phyloP scores from a whole-genome alignment of 805 yeast genomes.

The Candida corydali region DNA sequence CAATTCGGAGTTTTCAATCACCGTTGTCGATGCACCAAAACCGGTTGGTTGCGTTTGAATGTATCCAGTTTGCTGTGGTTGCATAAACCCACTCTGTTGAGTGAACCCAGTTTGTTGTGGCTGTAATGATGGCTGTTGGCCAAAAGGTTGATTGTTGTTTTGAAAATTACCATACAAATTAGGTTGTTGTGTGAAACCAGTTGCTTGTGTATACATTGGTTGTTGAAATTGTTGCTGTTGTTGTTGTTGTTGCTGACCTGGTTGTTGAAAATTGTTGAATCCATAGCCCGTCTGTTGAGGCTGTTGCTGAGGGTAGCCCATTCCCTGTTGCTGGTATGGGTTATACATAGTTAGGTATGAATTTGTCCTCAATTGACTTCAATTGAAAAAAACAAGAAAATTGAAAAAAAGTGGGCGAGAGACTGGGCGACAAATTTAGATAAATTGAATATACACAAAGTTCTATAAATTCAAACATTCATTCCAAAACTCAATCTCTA shows the following conservation, averaged over 20 bases:
- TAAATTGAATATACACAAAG: too few relatives aligned
- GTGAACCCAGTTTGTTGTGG: constrained; percentile 7
- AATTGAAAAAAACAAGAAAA: background rate
- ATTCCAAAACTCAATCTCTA: constrained; percentile 72
- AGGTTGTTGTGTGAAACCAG: constrained; percentile 20
- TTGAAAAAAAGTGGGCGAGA: constrained; percentile 2
- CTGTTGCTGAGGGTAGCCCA: constrained; percentile 9
- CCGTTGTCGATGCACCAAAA: constrained; percentile 28
- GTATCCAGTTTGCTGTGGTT: constrained; percentile 32
- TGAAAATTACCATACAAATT: constrained; percentile 8
- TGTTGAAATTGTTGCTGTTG: constrained; percentile 12
- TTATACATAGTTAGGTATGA: constrained; percentile 43
- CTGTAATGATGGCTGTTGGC: constrained; percentile 12
- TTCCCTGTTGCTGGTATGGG: constrained; percentile 32
- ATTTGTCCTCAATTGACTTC: too few relatives aligned
- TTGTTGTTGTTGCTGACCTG: constrained; percentile 13
- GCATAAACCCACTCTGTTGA: constrained; percentile 5
- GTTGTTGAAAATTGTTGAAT: constrained; percentile 18
- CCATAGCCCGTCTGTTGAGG: constrained; percentile 18
- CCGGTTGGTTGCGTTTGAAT: constrained; percentile 46
- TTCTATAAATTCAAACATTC: constrained; percentile 24
- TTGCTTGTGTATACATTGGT: constrained; percentile 37
- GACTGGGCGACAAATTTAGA: too few relatives aligned
- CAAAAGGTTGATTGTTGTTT: constrained; percentile 1
- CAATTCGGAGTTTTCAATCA: constrained; percentile 50